These are phyloP conservation scores for Colletotrichum phormii DNA, from an alignment of 2,329 filamentous ascomycete species.

Conservation along the genomic window DNA sequence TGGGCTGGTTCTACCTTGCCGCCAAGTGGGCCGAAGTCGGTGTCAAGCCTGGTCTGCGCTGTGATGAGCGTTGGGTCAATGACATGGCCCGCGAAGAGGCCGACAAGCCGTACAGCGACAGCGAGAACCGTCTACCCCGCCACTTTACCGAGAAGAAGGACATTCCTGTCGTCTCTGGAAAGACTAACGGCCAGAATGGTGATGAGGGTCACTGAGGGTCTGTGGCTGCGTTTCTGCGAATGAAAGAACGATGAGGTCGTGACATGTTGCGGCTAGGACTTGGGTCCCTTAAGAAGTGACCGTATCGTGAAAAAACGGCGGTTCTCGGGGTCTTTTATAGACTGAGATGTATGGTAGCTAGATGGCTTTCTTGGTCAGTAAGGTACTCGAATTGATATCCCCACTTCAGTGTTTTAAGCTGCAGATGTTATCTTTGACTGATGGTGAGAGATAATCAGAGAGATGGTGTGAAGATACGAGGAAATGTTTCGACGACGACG, in stretches of 20 bases:
- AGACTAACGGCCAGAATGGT: conserved; percentile 7
- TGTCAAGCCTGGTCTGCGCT: conserved; percentile 60
- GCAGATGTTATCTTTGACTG: neutral
- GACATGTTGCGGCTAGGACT: neutral
- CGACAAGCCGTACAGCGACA: conserved; percentile 65
- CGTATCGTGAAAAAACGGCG: neutral
- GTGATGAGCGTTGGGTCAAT: conserved; percentile 76
- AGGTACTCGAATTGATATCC: neutral
- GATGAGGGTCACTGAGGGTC: neutral
- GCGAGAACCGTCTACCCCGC: conserved; percentile 71
- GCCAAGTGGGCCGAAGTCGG: conserved; percentile 70
- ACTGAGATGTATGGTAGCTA: neutral
- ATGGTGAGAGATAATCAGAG: neutral
- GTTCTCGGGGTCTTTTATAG: neutral
- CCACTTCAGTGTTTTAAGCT: neutral
- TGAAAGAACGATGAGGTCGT: neutral
- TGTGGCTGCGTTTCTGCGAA: no score
- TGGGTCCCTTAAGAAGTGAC: no score
- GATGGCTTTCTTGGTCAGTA: neutral
- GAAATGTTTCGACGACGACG: neutral
- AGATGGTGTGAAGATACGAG: neutral
- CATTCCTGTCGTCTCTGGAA: conserved; percentile 15
- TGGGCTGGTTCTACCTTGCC: conserved; percentile 83
- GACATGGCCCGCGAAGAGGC: conserved; percentile 78
- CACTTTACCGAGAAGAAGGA: conserved; percentile 51